These are phyloP conservation scores for Helichrysum umbraculigerum DNA, from an alignment of 129 eudicot species.

Conservation along the genomic window DNA sequence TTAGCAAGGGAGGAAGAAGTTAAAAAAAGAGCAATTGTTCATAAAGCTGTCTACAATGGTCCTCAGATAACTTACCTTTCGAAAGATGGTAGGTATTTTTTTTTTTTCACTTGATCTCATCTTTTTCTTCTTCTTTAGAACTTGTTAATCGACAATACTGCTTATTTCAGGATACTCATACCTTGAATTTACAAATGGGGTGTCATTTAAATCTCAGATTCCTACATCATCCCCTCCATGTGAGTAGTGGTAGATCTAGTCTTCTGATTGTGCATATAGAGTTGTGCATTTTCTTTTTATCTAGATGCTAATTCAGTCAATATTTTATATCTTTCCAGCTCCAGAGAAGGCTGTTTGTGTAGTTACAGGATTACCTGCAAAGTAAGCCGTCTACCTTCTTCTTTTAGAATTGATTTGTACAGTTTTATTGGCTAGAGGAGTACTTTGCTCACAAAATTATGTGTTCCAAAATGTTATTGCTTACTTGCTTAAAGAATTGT, in stretches of 20 bases:
- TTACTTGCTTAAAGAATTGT: not conserved
- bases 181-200: slow-evolving; percentile 69
- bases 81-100: slow-evolving; percentile 61
- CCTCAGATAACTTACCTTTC: slow-evolving; percentile 94
- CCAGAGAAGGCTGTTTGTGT: slow-evolving; percentile 70
- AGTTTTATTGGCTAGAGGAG: not conserved
- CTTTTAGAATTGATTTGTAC: not conserved
- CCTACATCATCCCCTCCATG: slow-evolving; percentile 66
- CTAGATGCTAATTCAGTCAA: not conserved
- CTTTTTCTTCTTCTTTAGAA: not conserved
- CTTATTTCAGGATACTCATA: slow-evolving; percentile 62
- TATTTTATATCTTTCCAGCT: slow-evolving; percentile 42
- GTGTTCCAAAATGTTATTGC: not conserved
- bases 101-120: not conserved
- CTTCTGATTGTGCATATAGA: not conserved
- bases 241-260: slow-evolving; percentile 34
- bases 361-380: slow-evolving; percentile 92
- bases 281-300: not conserved
- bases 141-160: slow-evolving; percentile 16
- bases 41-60: slow-evolving; percentile 84
- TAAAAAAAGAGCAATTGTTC: slow-evolving; percentile 90
- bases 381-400: slow-evolving; percentile 39
- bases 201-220: slow-evolving; percentile 67
- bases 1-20: slow-evolving; percentile 99
- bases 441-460: not conserved